Evolutionary conservation across 2,329 filamentous ascomycete genomes (phyloP).

Genomic region (Septoria linicola): DNA sequence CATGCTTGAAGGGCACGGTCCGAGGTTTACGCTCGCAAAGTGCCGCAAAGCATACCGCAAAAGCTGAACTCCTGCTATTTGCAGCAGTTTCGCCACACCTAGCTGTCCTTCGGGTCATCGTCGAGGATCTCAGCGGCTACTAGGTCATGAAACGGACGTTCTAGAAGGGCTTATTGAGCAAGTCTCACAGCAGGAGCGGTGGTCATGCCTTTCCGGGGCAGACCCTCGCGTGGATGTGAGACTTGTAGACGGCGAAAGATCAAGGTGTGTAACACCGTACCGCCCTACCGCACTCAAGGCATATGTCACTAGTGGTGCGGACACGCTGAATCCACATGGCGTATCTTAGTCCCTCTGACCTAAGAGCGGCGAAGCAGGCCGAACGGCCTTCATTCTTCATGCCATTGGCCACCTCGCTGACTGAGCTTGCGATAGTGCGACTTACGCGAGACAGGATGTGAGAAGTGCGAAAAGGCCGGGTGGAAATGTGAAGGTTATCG

Average conservation of each 20-base stretch:
- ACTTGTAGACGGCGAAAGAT: slow-evolving; percentile 28
- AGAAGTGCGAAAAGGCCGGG: slow-evolving; percentile 21
- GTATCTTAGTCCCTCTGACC: too few relatives aligned
- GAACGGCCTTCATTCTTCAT: not conserved
- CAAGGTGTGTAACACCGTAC: slow-evolving; percentile 19
- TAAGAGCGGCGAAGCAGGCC: too few relatives aligned
- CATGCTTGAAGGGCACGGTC: not conserved
- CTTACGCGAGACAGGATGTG: slow-evolving; percentile 19
- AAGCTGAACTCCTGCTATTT: not conserved
- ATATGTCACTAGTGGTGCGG: too few relatives aligned
- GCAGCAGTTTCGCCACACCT: slow-evolving; percentile 1
- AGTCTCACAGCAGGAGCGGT: not conserved
- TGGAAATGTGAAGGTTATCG: slow-evolving; percentile 22
- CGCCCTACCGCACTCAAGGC: too few relatives aligned
- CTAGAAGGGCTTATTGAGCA: not conserved
- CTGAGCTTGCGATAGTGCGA: slow-evolving; percentile 16
- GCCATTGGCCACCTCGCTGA: slow-evolving; percentile 18
- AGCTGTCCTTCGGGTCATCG: slow-evolving; percentile 1
- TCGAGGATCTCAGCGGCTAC: slow-evolving; percentile 10
- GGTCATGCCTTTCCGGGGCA: slow-evolving; percentile 20
- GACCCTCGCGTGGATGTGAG: slow-evolving; percentile 23
- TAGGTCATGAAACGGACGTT: too few relatives aligned
- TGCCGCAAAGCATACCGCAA: slow-evolving; percentile 3
- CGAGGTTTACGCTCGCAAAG: slow-evolving; percentile 11
- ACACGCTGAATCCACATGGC: not conserved